Evolutionary conservation across 805 yeast genomes (phyloP).

Genomic region (Hanseniaspora singularis): DNA sequence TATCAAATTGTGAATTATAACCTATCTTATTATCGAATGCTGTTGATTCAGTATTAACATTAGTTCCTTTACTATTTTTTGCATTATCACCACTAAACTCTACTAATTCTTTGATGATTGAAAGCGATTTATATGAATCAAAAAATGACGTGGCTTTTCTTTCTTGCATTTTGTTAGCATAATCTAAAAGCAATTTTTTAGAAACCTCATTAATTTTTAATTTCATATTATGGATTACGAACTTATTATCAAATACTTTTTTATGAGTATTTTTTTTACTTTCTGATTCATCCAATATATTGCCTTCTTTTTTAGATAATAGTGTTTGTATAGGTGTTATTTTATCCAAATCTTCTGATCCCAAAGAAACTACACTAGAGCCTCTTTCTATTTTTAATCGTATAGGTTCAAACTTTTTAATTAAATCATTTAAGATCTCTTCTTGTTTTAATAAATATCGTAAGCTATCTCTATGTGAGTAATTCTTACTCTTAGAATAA

Average conservation of each 20-base stretch:
- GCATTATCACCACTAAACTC: conserved; percentile 16
- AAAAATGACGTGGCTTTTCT: conserved; percentile 35
- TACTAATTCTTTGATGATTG: conserved; percentile 35
- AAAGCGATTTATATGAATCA: conserved; percentile 40
- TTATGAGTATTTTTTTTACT: not conserved
- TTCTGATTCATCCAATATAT: not conserved
- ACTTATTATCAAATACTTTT: conserved; percentile 42
- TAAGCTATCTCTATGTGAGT: not conserved
- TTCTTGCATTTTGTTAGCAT: conserved; percentile 35
- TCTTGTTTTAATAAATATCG: not conserved
- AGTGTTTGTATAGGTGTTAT: conserved; percentile 11
- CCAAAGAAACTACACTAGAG: not conserved
- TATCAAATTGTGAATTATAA: conserved; percentile 14
- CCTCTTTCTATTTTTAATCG: not conserved
- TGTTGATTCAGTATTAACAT: conserved; percentile 16
- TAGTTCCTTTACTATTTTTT: conserved; percentile 16
- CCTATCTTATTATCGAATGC: conserved; percentile 16
- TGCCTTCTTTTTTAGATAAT: conserved; percentile 2
- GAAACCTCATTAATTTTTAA: conserved; percentile 43
- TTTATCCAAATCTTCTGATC: conserved; percentile 13
- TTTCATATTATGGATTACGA: conserved; percentile 44
- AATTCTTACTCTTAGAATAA: not conserved
- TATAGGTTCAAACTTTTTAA: conserved; percentile 5
- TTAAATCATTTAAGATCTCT: conserved; percentile 1
- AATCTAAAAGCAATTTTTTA: conserved; percentile 39